Conservation (phyloP, 805 yeast genomes). For the Saturnispora bothae region DNA sequence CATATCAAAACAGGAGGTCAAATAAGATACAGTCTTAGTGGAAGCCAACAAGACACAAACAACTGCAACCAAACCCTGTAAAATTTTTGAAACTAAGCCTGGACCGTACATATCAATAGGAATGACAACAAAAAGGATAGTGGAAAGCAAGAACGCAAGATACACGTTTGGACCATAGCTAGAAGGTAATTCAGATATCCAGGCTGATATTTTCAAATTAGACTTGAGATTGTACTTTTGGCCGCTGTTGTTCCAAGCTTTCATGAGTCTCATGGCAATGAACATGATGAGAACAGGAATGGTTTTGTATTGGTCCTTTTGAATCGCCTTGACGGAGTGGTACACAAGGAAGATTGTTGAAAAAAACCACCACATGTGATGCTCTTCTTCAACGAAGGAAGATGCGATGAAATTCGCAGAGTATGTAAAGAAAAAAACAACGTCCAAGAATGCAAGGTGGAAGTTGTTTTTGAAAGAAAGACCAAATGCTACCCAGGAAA, state of each 20-base stretch:
- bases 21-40: slow-evolving; percentile 20
- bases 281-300: slow-evolving; percentile 17
- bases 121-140: slow-evolving; percentile 14
- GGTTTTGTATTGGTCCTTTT: slow-evolving; percentile 5
- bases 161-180: slow-evolving; percentile 18
- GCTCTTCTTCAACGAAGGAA: slow-evolving; percentile 90
- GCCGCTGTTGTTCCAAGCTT: slow-evolving; percentile 87
- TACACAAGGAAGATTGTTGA: slow-evolving; percentile 27
- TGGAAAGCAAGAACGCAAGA: slow-evolving; percentile 11
- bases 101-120: slow-evolving; percentile 2
- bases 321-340: slow-evolving; percentile 13
- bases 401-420: slow-evolving; percentile 67
- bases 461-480: slow-evolving; percentile 11
- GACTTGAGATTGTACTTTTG: slow-evolving; percentile 57
- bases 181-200: slow-evolving; percentile 25
- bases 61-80: slow-evolving; percentile 25
- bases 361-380: slow-evolving; percentile 91
- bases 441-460: slow-evolving; percentile 17
- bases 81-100: background rate
- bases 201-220: slow-evolving; percentile 37
- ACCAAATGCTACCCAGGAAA: slow-evolving; percentile 21
- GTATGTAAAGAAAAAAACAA: slow-evolving; percentile 27
- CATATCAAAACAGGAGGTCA: slow-evolving; percentile 22
- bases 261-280: slow-evolving; percentile 42
- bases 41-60: slow-evolving; percentile 26